A percentile compares a stretch with the other conserved stretches of the same genome.
These are phyloP conservation scores for Sodiomyces alkalinus DNA, from an alignment of 2,329 filamentous ascomycete species.

Conservation along the genomic window DNA sequence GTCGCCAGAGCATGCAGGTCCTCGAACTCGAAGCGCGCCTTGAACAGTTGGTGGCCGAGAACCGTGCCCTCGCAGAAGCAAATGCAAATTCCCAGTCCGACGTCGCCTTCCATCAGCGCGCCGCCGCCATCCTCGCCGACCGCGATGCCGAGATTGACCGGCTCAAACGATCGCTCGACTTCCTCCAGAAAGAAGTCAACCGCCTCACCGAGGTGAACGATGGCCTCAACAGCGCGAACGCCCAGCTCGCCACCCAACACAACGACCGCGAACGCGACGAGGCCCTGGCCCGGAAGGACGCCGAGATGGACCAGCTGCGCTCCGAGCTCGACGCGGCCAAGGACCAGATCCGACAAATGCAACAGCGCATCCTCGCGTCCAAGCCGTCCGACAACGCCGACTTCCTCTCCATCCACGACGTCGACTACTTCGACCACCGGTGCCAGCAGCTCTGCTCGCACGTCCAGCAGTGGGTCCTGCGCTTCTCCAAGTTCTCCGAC, in stretches of 20 bases:
- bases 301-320: constrained; percentile 65
- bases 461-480: constrained; percentile 92
- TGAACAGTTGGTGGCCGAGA: constrained; percentile 75
- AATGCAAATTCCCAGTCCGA: constrained; percentile 1
- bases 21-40: constrained; percentile 79
- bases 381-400: constrained; percentile 45
- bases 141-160: constrained; percentile 77
- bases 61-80: constrained; percentile 48
- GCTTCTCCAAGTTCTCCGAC: constrained; percentile 96
- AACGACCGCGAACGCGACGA: constrained; percentile 51
- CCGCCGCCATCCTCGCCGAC: constrained; percentile 58
- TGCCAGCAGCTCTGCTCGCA: constrained; percentile 93
- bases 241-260: constrained; percentile 60
- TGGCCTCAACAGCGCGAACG: constrained; percentile 61
- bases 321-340: constrained; percentile 63
- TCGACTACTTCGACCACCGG: constrained; percentile 88
- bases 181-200: constrained; percentile 67
- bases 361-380: constrained; percentile 38
- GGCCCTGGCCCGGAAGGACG: constrained; percentile 66
- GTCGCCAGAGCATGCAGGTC: constrained; percentile 93
- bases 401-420: constrained; percentile 68
- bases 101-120: constrained; percentile 41
- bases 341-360: constrained; percentile 38
- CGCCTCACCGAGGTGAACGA: constrained; percentile 74
- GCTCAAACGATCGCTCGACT: constrained; percentile 63